Percentiles rank a stretch among this genome's conserved stretches.
These are phyloP conservation scores for Xylaria telfairii DNA, from an alignment of 495 filamentous ascomycete genomes.

Conservation along the genomic window DNA sequence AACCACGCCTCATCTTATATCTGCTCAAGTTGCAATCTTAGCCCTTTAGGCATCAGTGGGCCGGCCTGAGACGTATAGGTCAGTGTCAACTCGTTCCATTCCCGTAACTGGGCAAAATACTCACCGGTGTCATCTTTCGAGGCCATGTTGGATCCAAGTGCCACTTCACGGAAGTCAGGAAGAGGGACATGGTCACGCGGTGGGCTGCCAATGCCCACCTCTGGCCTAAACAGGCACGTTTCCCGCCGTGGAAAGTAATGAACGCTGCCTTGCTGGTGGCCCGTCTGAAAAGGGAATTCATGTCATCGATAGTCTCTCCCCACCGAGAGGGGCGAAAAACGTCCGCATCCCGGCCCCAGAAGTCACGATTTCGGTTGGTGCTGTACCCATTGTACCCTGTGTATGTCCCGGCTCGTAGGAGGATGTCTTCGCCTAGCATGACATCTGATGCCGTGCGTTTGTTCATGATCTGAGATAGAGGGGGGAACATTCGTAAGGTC, in stretches of 20 bases:
- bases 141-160: slow-evolving; percentile 14
- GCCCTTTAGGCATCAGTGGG: slow-evolving; percentile 3
- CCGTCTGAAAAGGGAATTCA: slow-evolving; percentile 30
- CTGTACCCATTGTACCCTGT: slow-evolving; percentile 36
- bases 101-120: neutral
- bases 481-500: slow-evolving; percentile 45
- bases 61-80: neutral
- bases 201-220: slow-evolving; percentile 26
- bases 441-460: slow-evolving; percentile 30
- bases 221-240: slow-evolving; percentile 42
- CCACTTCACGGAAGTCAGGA: slow-evolving; percentile 3
- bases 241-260: slow-evolving; percentile 44
- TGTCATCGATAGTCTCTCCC: slow-evolving; percentile 28
- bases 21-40: neutral
- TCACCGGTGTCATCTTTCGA: slow-evolving; percentile 12
- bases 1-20: neutral
- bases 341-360: slow-evolving; percentile 34
- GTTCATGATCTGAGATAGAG: slow-evolving; percentile 46
- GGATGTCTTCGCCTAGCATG: slow-evolving; percentile 30
- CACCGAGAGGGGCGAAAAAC: slow-evolving; percentile 36
- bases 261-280: slow-evolving; percentile 34
- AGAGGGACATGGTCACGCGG: slow-evolving; percentile 7
- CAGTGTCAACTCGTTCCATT: neutral
- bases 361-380: slow-evolving; percentile 27
- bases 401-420: slow-evolving; percentile 32